Evolutionary conservation across 352 stramenopile species (phyloP).

Genomic region (Pythium dissotocum): DNA sequence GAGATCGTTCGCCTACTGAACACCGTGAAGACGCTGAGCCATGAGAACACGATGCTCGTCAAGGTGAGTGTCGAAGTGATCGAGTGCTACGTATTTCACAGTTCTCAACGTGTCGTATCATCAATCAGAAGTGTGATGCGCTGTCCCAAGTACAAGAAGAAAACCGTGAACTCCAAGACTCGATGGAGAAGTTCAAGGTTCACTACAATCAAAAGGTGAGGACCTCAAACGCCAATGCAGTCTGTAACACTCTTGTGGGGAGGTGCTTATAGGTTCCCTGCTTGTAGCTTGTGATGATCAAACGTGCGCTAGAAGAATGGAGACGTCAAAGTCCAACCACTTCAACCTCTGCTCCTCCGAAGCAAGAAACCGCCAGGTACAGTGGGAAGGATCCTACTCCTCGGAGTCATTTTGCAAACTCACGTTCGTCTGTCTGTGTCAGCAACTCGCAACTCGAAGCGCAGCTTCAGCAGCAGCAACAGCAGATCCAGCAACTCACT

Average conservation of each 20-base stretch:
- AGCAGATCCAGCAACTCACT: constrained; percentile 61
- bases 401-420: neutral
- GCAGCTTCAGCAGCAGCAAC: constrained; percentile 49
- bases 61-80: constrained; percentile 43
- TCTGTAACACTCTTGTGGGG: too few species aligned
- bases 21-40: constrained; percentile 83
- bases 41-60: constrained; percentile 80
- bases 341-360: neutral
- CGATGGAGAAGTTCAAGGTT: constrained; percentile 85
- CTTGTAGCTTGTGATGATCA: constrained; percentile 84
- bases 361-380: neutral
- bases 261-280: neutral
- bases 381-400: neutral
- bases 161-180: constrained; percentile 75
- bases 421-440: neutral
- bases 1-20: constrained; percentile 83
- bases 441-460: constrained; percentile 33
- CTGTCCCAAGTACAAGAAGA: constrained; percentile 71
- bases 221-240: too few species aligned
- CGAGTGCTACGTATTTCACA: neutral
- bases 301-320: constrained; percentile 88
- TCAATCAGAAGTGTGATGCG: constrained; percentile 69
- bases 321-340: constrained; percentile 40
- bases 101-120: neutral
- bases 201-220: constrained; percentile 88